Conservation (phyloP, 495 filamentous ascomycete species). For the Neurospora terricola region DNA sequence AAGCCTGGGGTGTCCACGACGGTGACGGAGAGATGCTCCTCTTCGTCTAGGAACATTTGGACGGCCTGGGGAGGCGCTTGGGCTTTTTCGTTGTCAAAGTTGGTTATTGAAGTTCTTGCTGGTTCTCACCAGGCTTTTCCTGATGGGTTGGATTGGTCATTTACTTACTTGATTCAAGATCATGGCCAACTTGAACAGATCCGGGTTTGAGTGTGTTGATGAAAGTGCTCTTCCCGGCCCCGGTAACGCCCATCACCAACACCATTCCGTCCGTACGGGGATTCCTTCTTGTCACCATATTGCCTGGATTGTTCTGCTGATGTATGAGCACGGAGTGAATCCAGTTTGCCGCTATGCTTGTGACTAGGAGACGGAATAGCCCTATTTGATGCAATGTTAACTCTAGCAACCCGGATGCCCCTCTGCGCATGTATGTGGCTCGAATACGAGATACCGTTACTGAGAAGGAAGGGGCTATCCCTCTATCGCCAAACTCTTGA, state of each 20-base stretch:
- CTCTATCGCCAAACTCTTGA: background rate
- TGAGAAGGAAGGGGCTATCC: background rate
- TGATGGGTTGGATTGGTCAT: no score
- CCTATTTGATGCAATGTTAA: background rate
- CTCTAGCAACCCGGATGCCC: background rate
- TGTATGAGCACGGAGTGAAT: background rate
- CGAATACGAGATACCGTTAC: no score
- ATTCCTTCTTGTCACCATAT: background rate
- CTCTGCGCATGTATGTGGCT: background rate
- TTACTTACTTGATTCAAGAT: background rate
- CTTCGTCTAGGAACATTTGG: background rate
- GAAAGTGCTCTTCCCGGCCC: background rate
- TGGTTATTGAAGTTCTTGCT: background rate
- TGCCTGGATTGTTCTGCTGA: background rate
- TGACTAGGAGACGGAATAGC: background rate
- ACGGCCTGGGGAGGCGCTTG: background rate
- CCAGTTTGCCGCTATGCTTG: background rate
- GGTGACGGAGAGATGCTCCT: conserved; percentile 7
- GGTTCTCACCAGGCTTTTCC: no score
- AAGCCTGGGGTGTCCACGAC: conserved; percentile 45
- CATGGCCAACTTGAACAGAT: background rate
- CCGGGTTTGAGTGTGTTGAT: background rate
- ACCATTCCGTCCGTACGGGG: background rate
- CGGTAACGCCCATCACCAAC: background rate
- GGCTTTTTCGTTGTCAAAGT: background rate